These are phyloP conservation scores for Aspergillus intermedius DNA, from an alignment of 2,329 filamentous ascomycete species.

Conservation along the genomic window DNA sequence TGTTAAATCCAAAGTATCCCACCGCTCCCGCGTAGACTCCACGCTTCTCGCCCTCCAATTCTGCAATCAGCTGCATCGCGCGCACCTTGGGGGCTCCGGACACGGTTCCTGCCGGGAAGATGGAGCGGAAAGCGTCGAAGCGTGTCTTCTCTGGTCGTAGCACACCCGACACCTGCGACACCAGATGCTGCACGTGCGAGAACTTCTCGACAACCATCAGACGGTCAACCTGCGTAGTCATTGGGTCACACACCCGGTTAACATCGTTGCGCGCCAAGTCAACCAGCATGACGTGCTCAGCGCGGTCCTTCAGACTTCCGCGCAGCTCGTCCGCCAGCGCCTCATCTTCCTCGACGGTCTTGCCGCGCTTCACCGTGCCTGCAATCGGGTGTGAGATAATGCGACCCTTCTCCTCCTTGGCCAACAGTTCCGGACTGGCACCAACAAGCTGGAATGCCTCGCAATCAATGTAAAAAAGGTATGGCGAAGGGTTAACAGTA, in stretches of 20 bases:
- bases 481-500: conserved; percentile 95
- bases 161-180: conserved; percentile 91
- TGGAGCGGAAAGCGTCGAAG: conserved; percentile 92
- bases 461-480: conserved; percentile 94
- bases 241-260: conserved; percentile 88
- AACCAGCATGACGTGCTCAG: conserved; percentile 96
- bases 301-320: conserved; percentile 79
- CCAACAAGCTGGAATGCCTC: conserved; percentile 90
- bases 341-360: conserved; percentile 73
- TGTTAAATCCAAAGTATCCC: conserved; percentile 88
- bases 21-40: conserved; percentile 94
- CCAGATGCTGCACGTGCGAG: conserved; percentile 94
- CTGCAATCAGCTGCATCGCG: conserved; percentile 95
- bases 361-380: conserved; percentile 84
- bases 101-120: conserved; percentile 95
- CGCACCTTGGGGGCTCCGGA: conserved; percentile 92
- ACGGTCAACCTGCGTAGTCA: conserved; percentile 82
- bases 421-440: conserved; percentile 87
- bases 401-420: conserved; percentile 78
- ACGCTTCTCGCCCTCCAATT: conserved; percentile 87
- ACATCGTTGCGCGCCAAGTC: conserved; percentile 94
- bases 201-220: conserved; percentile 94
- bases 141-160: conserved; percentile 74
- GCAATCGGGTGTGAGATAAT: conserved; percentile 97
- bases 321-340: conserved; percentile 69